Percentiles rank a stretch among this genome's conserved stretches.
These are phyloP conservation scores for Yamadazyma aaseri DNA, from an alignment of 1,139 yeast species.

Conservation along the genomic window DNA sequence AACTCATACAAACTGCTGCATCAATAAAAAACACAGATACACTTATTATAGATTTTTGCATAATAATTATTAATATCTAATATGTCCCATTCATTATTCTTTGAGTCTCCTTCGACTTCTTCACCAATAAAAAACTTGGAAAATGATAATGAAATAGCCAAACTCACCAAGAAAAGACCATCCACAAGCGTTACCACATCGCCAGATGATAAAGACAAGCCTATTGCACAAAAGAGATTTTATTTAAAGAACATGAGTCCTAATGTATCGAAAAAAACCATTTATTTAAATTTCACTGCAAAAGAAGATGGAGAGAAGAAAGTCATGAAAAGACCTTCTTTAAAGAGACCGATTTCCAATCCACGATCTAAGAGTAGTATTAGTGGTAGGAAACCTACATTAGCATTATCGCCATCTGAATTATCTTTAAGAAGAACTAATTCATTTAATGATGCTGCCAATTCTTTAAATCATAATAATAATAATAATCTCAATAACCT, in stretches of 20 bases:
- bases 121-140: constrained; percentile 5
- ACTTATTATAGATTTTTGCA: no score
- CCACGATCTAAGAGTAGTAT: constrained; percentile 16
- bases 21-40: no score
- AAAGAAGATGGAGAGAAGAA: constrained; percentile 11
- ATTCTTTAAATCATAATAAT: no score
- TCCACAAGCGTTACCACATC: neutral
- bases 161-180: neutral
- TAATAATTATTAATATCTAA: neutral
- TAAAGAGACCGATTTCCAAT: constrained; percentile 18
- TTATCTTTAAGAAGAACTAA: constrained; percentile 33
- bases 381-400: constrained; percentile 9
- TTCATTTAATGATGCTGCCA: constrained; percentile 24
- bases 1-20: no score
- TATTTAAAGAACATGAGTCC: constrained; percentile 44
- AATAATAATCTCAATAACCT: constrained; percentile 3
- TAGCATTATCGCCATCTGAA: constrained; percentile 17
- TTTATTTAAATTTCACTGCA: constrained; percentile 21
- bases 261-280: constrained; percentile 33
- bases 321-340: constrained; percentile 15
- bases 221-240: constrained; percentile 32
- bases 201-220: constrained; percentile 4
- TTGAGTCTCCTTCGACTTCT: constrained; percentile 12
- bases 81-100: constrained; percentile 8
- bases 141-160: neutral